These are phyloP conservation scores for Licmophora abbreviata DNA, from an alignment of 108 stramenopile genomes.

Conservation along the genomic window DNA sequence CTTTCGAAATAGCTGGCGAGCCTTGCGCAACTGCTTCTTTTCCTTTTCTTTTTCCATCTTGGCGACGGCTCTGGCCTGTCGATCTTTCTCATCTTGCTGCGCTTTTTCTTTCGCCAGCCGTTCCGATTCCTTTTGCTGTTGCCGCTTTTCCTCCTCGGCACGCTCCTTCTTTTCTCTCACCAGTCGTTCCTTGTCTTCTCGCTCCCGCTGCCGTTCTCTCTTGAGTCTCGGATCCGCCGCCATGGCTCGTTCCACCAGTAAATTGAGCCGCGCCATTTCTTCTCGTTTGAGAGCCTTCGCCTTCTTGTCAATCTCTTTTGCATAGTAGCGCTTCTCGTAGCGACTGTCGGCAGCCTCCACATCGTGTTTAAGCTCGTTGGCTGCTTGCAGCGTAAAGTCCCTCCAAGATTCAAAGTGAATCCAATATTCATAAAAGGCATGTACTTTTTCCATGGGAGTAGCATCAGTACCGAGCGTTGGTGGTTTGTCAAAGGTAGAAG, in stretches of 20 bases:
- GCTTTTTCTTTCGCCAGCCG: slow-evolving; percentile 2
- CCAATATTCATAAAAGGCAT: slow-evolving; percentile 97
- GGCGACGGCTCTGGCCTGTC: neutral
- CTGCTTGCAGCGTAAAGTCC: slow-evolving; percentile 83
- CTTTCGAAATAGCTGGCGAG: slow-evolving; percentile 5
- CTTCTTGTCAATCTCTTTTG: slow-evolving; percentile 91
- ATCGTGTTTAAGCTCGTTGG: slow-evolving; percentile 61
- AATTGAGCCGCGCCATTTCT: slow-evolving; percentile 85
- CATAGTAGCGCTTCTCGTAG: slow-evolving; percentile 96
- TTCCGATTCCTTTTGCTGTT: neutral
- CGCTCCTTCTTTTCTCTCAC: slow-evolving; percentile 2
- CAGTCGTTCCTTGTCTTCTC: slow-evolving; percentile 2
- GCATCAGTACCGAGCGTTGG: slow-evolving; percentile 84
- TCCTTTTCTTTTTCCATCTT: slow-evolving; percentile 7
- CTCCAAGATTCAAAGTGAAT: slow-evolving; percentile 92
- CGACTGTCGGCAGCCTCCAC: slow-evolving; percentile 84
- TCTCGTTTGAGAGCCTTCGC: slow-evolving; percentile 90
- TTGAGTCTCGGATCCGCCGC: slow-evolving; percentile 86
- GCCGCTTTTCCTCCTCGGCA: neutral
- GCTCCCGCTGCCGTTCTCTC: slow-evolving; percentile 7
- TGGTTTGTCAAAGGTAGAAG: slow-evolving; percentile 19
- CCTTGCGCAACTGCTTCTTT: slow-evolving; percentile 10
- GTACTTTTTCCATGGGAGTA: slow-evolving; percentile 81
- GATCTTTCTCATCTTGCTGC: slow-evolving; percentile 3
- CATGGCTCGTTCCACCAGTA: slow-evolving; percentile 92